A percentile compares a stretch with the other conserved stretches of the same genome.
Evolutionary conservation across 1,284 basidiomycete species (phyloP).

Genomic region (Neotropicomus parvogracilis): DNA sequence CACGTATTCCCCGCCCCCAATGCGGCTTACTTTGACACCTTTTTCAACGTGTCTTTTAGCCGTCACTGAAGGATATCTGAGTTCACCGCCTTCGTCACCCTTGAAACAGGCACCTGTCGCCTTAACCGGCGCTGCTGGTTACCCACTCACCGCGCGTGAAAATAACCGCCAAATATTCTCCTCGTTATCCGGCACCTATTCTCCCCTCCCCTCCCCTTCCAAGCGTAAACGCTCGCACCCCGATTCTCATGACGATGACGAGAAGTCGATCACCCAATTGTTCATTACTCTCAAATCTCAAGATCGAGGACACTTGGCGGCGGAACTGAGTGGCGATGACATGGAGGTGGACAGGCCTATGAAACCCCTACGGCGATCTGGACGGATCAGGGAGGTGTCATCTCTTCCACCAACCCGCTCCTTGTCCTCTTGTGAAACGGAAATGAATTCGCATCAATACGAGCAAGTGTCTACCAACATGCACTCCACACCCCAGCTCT

Average conservation of each 20-base stretch:
- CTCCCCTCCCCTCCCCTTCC: constrained; percentile 33
- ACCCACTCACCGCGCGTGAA: constrained; percentile 32
- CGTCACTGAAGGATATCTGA: constrained; percentile 34
- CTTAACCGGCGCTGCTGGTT: constrained; percentile 18
- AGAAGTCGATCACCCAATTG: constrained; percentile 16
- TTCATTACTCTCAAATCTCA: constrained; percentile 18
- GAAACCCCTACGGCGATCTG: constrained; percentile 36
- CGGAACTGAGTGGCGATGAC: constrained; percentile 27
- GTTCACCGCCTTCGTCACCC: constrained; percentile 27
- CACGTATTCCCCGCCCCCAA: constrained; percentile 17
- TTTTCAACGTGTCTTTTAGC: constrained; percentile 26
- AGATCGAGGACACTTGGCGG: constrained; percentile 24
- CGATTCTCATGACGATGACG: constrained; percentile 26
- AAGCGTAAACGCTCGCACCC: constrained; percentile 32
- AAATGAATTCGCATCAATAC: constrained; percentile 34
- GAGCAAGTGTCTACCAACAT: constrained; percentile 20
- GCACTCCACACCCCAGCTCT: constrained; percentile 18
- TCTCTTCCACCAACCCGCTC: constrained; percentile 24
- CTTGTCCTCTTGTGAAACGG: constrained; percentile 29
- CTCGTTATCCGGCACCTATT: constrained; percentile 22
- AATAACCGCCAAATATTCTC: constrained; percentile 32
- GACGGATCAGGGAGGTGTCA: constrained; percentile 30
- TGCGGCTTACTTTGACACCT: constrained; percentile 28
- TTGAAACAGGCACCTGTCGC: constrained; percentile 31
- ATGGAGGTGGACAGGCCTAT: constrained; percentile 35